Conservation (phyloP, 2,329 filamentous ascomycete species). For the Sporothrix euskadiensis region DNA sequence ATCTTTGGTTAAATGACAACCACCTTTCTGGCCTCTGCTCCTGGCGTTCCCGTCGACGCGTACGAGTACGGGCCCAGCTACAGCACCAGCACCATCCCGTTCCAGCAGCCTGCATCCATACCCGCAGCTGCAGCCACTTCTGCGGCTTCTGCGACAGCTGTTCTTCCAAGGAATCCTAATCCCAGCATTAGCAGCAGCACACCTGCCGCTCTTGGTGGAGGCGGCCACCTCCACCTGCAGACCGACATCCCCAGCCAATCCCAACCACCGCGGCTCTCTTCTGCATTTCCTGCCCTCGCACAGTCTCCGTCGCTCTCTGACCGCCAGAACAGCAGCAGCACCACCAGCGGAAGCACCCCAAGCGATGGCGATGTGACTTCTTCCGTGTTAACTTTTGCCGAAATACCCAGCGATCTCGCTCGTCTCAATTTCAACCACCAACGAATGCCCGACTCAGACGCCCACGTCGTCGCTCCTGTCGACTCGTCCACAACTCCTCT, state of each 20-base stretch:
- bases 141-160: conserved; percentile 12
- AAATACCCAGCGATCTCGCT: conserved; percentile 46
- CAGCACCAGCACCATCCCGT: conserved; percentile 23
- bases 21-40: conserved; percentile 15
- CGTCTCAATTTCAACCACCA: conserved; percentile 38
- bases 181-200: not conserved
- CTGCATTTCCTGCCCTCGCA: conserved; percentile 24
- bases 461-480: conserved; percentile 16
- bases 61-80: conserved; percentile 7
- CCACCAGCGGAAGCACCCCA: conserved; percentile 16
- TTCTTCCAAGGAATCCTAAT: not conserved
- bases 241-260: conserved; percentile 25
- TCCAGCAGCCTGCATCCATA: conserved; percentile 15
- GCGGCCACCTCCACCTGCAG: conserved; percentile 25
- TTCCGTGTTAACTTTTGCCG: conserved; percentile 43
- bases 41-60: conserved; percentile 15
- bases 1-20: conserved; percentile 29
- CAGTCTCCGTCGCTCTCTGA: conserved; percentile 22
- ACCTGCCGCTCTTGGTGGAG: conserved; percentile 4
- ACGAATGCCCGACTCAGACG: conserved; percentile 29
- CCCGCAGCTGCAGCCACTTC: conserved; percentile 14
- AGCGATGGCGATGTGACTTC: conserved; percentile 29
- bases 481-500: conserved; percentile 19
- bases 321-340: conserved; percentile 22
- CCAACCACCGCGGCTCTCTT: conserved; percentile 18